These are phyloP conservation scores for Cucumis cinereus DNA, from an alignment of 306 rosid species.

Conservation along the genomic window DNA sequence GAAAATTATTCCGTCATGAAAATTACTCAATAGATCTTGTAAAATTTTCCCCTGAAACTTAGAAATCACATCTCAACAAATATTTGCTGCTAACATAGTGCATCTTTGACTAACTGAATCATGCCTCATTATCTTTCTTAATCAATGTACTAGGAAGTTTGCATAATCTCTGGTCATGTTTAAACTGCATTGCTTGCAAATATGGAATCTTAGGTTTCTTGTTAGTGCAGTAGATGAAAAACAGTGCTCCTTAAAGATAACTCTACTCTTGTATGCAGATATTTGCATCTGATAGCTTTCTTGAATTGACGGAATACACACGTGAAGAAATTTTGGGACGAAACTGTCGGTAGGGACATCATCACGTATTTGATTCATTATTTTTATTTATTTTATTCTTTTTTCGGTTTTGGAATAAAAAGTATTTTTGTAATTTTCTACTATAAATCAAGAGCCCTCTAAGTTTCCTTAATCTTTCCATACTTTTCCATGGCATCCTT, in stretches of 20 bases:
- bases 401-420: neutral
- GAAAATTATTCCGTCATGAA: neutral
- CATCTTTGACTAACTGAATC: neutral
- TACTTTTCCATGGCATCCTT: neutral
- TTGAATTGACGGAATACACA: conserved; percentile 82
- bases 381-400: neutral
- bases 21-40: neutral
- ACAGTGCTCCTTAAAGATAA: neutral
- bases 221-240: neutral
- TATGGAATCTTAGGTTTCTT: neutral
- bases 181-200: neutral
- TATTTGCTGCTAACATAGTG: neutral
- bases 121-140: neutral
- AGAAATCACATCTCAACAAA: neutral
- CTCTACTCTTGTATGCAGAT: conserved; percentile 40
- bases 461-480: neutral
- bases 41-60: neutral
- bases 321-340: conserved; percentile 99
- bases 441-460: neutral
- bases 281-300: conserved; percentile 98
- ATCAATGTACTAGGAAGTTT: neutral
- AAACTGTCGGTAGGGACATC: conserved; percentile 57
- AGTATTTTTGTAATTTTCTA: neutral
- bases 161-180: neutral
- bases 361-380: neutral